phyloP scores from a whole-genome alignment of 2,329 filamentous ascomycete species.

The Dactylellina parvicollis region DNA sequence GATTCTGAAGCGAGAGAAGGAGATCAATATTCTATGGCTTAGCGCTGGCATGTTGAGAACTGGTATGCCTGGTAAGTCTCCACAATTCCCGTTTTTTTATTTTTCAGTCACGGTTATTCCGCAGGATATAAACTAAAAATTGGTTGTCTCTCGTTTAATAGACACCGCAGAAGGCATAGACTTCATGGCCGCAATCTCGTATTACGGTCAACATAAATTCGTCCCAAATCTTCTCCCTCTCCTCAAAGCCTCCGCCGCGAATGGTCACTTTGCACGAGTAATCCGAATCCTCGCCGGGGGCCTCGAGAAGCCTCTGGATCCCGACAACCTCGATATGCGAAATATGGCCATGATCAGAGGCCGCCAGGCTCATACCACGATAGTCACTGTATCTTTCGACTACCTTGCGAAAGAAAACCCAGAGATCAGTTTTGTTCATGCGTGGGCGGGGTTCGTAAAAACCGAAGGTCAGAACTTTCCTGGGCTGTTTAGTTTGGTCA shows the following conservation, averaged over 20 bases:
- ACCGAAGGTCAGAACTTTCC: slow-evolving; percentile 62
- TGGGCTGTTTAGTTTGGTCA: slow-evolving; percentile 59
- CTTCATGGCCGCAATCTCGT: slow-evolving; percentile 65
- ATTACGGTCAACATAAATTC: slow-evolving; percentile 70
- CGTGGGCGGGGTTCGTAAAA: slow-evolving; percentile 65
- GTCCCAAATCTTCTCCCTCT: slow-evolving; percentile 69
- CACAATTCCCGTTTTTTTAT: background rate
- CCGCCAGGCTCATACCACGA: slow-evolving; percentile 62
- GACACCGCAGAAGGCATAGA: slow-evolving; percentile 70
- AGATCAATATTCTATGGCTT: slow-evolving; percentile 69
- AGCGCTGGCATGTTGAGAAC: slow-evolving; percentile 64
- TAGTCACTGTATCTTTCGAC: slow-evolving; percentile 66
- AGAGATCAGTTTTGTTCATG: slow-evolving; percentile 65
- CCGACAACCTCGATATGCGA: slow-evolving; percentile 64
- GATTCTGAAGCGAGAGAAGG: slow-evolving; percentile 65
- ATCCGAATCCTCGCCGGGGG: slow-evolving; percentile 68
- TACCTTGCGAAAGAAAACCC: slow-evolving; percentile 65
- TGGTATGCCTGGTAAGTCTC: slow-evolving; percentile 44
- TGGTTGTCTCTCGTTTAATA: slow-evolving; percentile 55
- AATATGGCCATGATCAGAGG: slow-evolving; percentile 61
- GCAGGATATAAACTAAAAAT: background rate
- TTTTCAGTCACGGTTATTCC: background rate
- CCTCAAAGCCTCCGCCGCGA: slow-evolving; percentile 61
- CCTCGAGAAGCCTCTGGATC: slow-evolving; percentile 66
- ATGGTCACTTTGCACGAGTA: slow-evolving; percentile 66